phyloP scores from a whole-genome alignment of 257 asterid genomes.

The Cruciata laevipes region DNA sequence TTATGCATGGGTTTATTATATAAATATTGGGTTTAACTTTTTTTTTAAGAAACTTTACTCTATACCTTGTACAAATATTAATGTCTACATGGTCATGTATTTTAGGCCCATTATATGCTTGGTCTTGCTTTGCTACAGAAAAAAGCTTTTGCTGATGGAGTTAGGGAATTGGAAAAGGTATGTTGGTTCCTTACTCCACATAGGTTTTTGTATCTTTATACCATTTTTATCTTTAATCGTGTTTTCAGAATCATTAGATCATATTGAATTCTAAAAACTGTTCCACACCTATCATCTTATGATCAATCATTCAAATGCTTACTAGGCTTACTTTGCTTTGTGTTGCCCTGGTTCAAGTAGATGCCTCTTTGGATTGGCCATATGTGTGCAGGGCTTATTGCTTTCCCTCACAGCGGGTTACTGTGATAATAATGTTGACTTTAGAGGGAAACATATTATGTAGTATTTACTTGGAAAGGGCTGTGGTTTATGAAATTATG shows the following conservation, averaged over 20 bases:
- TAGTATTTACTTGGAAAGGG: neutral
- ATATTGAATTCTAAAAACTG: neutral
- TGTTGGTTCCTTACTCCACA: neutral
- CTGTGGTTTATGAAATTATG: neutral
- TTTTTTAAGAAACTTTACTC: neutral
- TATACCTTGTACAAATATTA: neutral
- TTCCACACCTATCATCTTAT: neutral
- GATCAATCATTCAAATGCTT: neutral
- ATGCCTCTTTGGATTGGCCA: neutral
- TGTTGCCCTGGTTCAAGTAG: neutral
- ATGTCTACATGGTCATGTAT: conserved; percentile 9
- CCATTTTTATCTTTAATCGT: neutral
- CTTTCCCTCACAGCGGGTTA: neutral
- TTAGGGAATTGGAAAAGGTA: conserved; percentile 34
- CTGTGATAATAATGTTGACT: neutral
- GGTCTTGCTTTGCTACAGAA: conserved; percentile 38
- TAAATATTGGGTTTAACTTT: neutral
- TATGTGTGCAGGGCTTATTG: neutral
- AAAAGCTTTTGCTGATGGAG: conserved; percentile 31
- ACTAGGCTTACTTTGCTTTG: neutral
- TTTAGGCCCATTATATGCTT: conserved; percentile 40
- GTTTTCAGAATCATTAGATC: neutral
- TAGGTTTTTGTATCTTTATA: neutral
- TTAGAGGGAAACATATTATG: neutral
- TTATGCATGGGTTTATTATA: neutral